A percentile compares a stretch with the other conserved stretches of the same genome.
phyloP scores from a whole-genome alignment of 2,329 filamentous ascomycete genomes.

The Colletotrichum sp. region DNA sequence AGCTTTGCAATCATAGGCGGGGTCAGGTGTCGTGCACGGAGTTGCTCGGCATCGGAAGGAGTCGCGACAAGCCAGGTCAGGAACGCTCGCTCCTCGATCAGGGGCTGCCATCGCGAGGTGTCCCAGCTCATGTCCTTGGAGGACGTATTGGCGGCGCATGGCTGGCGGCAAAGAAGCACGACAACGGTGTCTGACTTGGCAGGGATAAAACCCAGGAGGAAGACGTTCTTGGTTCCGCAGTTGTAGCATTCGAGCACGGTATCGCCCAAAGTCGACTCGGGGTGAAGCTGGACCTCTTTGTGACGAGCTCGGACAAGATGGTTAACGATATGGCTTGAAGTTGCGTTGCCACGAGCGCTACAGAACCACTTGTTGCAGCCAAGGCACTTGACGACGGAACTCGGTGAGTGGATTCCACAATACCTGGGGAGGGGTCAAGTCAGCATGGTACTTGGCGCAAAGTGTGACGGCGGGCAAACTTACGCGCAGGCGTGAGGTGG shows the following conservation, averaged over 20 bases:
- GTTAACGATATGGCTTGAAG: constrained; percentile 97
- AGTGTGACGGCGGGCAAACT: constrained; percentile 42
- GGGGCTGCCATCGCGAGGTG: constrained; percentile 93
- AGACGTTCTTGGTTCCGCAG: constrained; percentile 99
- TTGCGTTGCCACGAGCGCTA: constrained; percentile 94
- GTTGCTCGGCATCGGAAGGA: constrained; percentile 92
- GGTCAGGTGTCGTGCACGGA: constrained; percentile 90
- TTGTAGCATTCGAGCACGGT: constrained; percentile 99
- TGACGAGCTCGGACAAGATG: constrained; percentile 96
- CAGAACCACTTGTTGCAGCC: constrained; percentile 99
- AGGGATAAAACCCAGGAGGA: constrained; percentile 95
- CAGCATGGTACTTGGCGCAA: background rate
- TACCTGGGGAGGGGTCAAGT: constrained; percentile 61
- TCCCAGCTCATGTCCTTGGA: constrained; percentile 99
- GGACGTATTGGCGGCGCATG: constrained; percentile 91
- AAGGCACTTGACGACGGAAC: constrained; percentile 95
- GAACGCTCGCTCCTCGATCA: constrained; percentile 97
- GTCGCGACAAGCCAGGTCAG: constrained; percentile 89
- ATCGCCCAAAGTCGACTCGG: constrained; percentile 89
- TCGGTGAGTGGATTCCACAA: constrained; percentile 95
- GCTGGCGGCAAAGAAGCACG: constrained; percentile 93
- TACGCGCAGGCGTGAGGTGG: constrained; percentile 96
- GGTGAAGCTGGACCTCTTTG: constrained; percentile 98
- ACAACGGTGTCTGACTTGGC: constrained; percentile 99
- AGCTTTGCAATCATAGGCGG: constrained; percentile 95